Evolutionary conservation across 2,329 filamentous ascomycete genomes (phyloP), one percentile per base, ranked within the genome.

Genomic region (Spiromastix sp.): DNA sequence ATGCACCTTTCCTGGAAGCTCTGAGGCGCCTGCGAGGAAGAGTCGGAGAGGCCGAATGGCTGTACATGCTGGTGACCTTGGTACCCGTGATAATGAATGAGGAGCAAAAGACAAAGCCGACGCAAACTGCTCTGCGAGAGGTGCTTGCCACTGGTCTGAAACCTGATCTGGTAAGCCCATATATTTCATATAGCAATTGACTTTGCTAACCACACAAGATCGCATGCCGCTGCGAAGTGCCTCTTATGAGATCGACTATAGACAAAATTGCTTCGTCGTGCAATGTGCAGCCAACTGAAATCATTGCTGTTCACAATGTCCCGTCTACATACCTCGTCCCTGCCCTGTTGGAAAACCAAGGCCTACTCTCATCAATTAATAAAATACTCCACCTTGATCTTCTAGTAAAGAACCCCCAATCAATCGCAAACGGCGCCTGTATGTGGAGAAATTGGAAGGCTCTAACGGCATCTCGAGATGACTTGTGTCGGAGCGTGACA

Each of bases 51-150:
- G 72, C 76, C 53, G 87, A 93, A 63, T 93, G 93, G 57, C 65
- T 87, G 55, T 79, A 85, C 54, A 93, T 94, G 48, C 79, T 85
- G 60, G 87, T 95, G 42, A 86, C 82, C 4, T 84, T 87, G 48
- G 80, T 96, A 21, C 91, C 87, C 1, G 72, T 89, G 21, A 73
- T 80, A 29, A 48, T 47, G 27, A 30, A 38, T n/a, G 72, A 74
- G 21, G 80, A 96, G 67, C 79, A 93, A 60, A 96, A 96, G 74
- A 96, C 87, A 6, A 96, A 96, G 66, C 91, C 91, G 0, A 98
- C 91, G 0, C 91, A 98, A 59, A 77, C 85, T 50, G 85, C 89
- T 17, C 85, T 96, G 50, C 80, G 80, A 53, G 77, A 82, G 49
- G 79, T 87, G 43, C 80, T 87, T 43, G 87, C 82, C 53, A 80